Evolutionary conservation across 257 asterid genomes (phyloP).

Genomic region (Gardenia jasminoides): DNA sequence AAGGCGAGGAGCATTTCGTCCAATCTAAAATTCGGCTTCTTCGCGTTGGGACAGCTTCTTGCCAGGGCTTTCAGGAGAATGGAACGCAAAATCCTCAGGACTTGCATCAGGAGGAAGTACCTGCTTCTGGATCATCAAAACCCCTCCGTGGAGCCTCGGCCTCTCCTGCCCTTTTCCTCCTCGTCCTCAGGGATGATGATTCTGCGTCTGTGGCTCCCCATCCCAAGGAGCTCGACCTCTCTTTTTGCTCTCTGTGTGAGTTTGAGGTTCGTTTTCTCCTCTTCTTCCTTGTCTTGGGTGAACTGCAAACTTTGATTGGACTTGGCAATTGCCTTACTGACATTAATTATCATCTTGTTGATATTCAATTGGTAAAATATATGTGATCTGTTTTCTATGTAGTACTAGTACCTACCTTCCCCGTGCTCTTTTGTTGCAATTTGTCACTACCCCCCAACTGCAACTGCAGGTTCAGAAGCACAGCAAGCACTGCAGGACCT

Average conservation of each 20-base stretch:
- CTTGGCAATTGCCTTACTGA: too few relatives aligned
- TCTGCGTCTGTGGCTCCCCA: slow-evolving; percentile 41
- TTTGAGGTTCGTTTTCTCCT: slow-evolving; percentile 52
- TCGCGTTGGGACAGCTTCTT: slow-evolving; percentile 44
- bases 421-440: neutral
- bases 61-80: slow-evolving; percentile 61
- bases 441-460: neutral
- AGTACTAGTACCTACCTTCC: neutral
- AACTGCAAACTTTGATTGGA: neutral
- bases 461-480: slow-evolving; percentile 68
- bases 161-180: slow-evolving; percentile 69
- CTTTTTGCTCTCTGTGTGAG: slow-evolving; percentile 87
- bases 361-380: too few relatives aligned
- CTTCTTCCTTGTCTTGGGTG: neutral
- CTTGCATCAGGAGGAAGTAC: slow-evolving; percentile 84
- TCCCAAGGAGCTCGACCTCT: slow-evolving; percentile 59
- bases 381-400: too few relatives aligned
- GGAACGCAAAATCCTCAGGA: slow-evolving; percentile 70
- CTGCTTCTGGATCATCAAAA: slow-evolving; percentile 41
- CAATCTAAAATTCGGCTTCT: slow-evolving; percentile 39
- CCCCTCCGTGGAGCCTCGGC: slow-evolving; percentile 60
- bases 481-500: slow-evolving; percentile 97
- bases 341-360: too few relatives aligned
- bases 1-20: slow-evolving; percentile 4
- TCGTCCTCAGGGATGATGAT: slow-evolving; percentile 49